Evolutionary conservation across 2,329 filamentous ascomycete genomes (phyloP), one percentile per base, ranked within the genome.

Genomic region (Curvularia sp.): DNA sequence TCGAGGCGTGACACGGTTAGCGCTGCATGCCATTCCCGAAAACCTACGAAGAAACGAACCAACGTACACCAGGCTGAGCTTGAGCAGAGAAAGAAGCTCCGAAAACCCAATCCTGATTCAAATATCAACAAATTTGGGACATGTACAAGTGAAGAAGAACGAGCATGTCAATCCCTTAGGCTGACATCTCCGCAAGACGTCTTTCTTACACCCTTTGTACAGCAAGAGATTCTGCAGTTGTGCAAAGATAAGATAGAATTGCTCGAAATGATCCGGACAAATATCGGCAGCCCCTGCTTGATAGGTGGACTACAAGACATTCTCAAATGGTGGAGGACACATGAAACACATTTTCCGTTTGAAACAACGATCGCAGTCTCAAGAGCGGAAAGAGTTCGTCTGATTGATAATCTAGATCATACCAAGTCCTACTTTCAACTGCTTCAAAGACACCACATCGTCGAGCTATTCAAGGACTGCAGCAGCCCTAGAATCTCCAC

Each of bases 401-500:
- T 51, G 18, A 51, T 51, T 26, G 9, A 38, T 9, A 51, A 26
- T 20, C 33, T 51, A 28, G 33, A 39, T 41, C 13, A 24, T 20
- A 7, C 13, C 33, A 51, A 24, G 12, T 18, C 33, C 24, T 35
- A 41, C n/a, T 39, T n/a, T 22, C 48, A 51, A 39, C 48, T 51
- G 33, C 48, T 51, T 41, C 48, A 33, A 28, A 35, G 48, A 39
- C 24, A 51, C 33, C 48, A 51, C 22, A 26, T 51, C n/a, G 28
- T 51, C 41, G 22, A 51, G 35, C 22, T 51, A 20, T 51, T 41
- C 33, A 51, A 39, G 35, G 48, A 51, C n/a, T 39, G 48, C 20
- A 20, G n/a, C 15, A 31, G 48, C 7, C 48, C 33, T 22, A 41
- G 12, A 47, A 47, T 22, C 6, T 30, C 44, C 12, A 47, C 24